Base-by-base conservation (phyloP, 176 grass and related monocot genomes). In the Oryza glaberrima region DNA sequence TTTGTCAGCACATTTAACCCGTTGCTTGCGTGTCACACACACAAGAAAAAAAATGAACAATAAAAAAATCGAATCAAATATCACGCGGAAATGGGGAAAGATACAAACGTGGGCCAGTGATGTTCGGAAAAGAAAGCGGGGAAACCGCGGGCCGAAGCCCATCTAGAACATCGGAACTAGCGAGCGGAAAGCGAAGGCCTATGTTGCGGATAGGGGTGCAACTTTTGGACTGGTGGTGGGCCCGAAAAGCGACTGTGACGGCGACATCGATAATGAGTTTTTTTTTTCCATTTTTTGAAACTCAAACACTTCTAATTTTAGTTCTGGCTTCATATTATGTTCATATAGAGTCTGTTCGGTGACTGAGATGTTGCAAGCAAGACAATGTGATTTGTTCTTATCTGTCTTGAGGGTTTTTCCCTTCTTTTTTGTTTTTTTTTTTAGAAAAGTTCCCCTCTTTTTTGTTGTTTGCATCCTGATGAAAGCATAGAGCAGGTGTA, bases 1-100 rank as follows among this genome's bases (percentile, higher is more conserved):
- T 58, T 30, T 5, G 65, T 45, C 83, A 5, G 41, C 83, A 26
- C 73, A 60, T 78, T 61, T 70, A 45, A 20, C 74, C 41, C 23
- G 65, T 77, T 77, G n/a, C 30, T 32, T 32, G 30, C 30, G 30
- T 32, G 30, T 32, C 30, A 32, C 30, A 32, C 30, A 3, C 30
- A 32, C 30, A 32, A 32, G 2, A 6, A 28, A 16, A 11, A 6
- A 28, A 73, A 4, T 25, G 22, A 15, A 9, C 58, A 61, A 61
- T 61, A 22, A 22, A 23, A 1, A 15, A 47, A 73, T 58, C 6
- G 3, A 48, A 73, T 16, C 6, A 7, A 47, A 73, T n/a, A 25
- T 26, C n/a, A 74, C 71, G 23, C 72, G 71, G 7, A 75, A 67
- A 32, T 14, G 26, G 1, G 1, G 2, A 6, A 28, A 28, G 5